Evolutionary conservation across 78 protist genomes (phyloP).

Genomic region (Dictyostelium citrinum): DNA sequence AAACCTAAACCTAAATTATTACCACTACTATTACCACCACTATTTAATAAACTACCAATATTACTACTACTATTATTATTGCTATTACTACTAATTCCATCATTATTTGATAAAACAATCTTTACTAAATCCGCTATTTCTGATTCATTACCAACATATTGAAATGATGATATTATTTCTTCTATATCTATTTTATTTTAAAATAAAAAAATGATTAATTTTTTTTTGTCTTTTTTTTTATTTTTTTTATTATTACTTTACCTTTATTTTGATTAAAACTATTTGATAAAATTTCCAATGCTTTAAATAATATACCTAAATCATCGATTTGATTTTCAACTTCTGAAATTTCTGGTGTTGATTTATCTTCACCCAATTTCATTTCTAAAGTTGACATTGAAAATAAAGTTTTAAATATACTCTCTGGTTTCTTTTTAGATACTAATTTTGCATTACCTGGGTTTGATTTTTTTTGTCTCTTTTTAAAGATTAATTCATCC

Average conservation of each 20-base stretch:
- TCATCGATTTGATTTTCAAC: slow-evolving; percentile 68
- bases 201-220: not conserved
- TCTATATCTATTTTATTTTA: not conserved
- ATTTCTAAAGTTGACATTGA: slow-evolving; percentile 73
- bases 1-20: not conserved
- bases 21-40: not conserved
- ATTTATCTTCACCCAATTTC: slow-evolving; percentile 53
- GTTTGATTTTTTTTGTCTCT: slow-evolving; percentile 55
- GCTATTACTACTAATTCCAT: not conserved
- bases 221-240: not conserved
- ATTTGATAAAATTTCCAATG: slow-evolving; percentile 2
- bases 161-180: slow-evolving; percentile 54
- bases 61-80: not conserved
- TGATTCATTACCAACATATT: slow-evolving; percentile 26
- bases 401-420: slow-evolving; percentile 66
- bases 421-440: slow-evolving; percentile 59
- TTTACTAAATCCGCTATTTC: slow-evolving; percentile 33
- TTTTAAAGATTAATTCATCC: slow-evolving; percentile 57
- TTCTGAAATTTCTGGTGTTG: slow-evolving; percentile 20
- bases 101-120: not conserved
- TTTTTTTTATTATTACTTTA: not conserved
- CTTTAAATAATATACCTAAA: slow-evolving; percentile 29
- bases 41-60: not conserved
- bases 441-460: slow-evolving; percentile 58
- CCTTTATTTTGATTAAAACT: slow-evolving; percentile 21